Evolutionary conservation across 192 early-diverging fungal species (phyloP), one percentile per base, ranked within the genome.

Genomic region (Linnemannia schmuckeri): DNA sequence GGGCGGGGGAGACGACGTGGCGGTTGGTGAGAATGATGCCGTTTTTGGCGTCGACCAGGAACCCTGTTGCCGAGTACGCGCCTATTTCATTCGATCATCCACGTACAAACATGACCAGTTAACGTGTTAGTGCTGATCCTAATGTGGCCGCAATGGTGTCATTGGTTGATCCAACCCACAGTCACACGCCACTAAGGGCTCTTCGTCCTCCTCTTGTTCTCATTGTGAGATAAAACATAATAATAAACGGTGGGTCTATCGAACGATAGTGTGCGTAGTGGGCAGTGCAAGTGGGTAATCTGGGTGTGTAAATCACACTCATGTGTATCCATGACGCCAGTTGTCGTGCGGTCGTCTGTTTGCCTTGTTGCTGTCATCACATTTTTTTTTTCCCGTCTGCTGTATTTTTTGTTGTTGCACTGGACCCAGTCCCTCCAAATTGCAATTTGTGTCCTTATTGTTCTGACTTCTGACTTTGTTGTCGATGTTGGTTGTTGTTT

Each of bases 21-120:
- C 94, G 90, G 84, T 96, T 96, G 18, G 96, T 94, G 24, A 96
- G 85, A 46, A 96, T 93, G 38, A 96, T 93, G 10, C 96, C 96
- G 46, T 88, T 91, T 78, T 92, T 49, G 2, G 94, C 95, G 84
- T 96, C 95, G 30, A 96, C 95, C 35, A 96, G 89, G 75, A 96
- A 96, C 13, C 96, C 96, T 3, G 96, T 94, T 10, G 96, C 96
- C 7, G 90, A 90, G 55, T 90, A 93, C 24, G 88, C 90, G 20
- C 91, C 92, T 92, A 70, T 18, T 33, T 66, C 27, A 66, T 27
- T 66, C 27, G 12, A 66, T 66, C 61, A 52, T 52, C 49, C 49
- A 57, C 41, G 35, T 22, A 27, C 54, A 40, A 35, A 24, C 37
- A 37, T 37, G 37, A 37, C 3, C 3, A 41, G 13, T 46, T 46